Evolutionary conservation across 495 filamentous ascomycete genomes (phyloP).

Genomic region (Tuber borchii): DNA sequence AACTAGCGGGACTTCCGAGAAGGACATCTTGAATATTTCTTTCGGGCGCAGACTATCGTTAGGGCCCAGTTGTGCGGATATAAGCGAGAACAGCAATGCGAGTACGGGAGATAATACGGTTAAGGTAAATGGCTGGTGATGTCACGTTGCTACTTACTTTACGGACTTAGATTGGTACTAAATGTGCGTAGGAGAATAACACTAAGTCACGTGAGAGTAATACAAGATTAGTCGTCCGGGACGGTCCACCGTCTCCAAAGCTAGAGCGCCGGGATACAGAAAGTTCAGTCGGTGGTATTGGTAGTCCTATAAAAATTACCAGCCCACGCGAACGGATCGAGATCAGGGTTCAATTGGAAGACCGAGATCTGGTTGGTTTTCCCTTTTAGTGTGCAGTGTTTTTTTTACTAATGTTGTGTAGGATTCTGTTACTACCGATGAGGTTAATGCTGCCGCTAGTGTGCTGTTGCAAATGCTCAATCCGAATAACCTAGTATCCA

Average conservation of each 20-base stretch:
- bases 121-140: neutral
- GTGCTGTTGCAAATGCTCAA: neutral
- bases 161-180: neutral
- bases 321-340: neutral
- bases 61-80: neutral
- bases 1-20: neutral
- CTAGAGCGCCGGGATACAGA: neutral
- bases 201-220: neutral
- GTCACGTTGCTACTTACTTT: neutral
- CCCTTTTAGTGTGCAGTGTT: neutral
- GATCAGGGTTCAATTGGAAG: neutral
- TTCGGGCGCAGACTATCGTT: neutral
- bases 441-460: neutral
- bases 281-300: neutral
- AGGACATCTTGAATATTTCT: neutral
- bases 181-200: neutral
- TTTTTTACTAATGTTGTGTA: neutral
- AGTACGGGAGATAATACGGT: neutral
- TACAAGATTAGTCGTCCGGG: slow-evolving; percentile 3
- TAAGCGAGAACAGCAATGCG: neutral
- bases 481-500: neutral
- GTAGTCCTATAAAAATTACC: neutral
- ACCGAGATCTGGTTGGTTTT: neutral
- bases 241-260: neutral
- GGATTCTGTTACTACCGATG: neutral